Evolutionary conservation across 306 rosid genomes (phyloP).

Genomic region (Pterocarpus santalinus): DNA sequence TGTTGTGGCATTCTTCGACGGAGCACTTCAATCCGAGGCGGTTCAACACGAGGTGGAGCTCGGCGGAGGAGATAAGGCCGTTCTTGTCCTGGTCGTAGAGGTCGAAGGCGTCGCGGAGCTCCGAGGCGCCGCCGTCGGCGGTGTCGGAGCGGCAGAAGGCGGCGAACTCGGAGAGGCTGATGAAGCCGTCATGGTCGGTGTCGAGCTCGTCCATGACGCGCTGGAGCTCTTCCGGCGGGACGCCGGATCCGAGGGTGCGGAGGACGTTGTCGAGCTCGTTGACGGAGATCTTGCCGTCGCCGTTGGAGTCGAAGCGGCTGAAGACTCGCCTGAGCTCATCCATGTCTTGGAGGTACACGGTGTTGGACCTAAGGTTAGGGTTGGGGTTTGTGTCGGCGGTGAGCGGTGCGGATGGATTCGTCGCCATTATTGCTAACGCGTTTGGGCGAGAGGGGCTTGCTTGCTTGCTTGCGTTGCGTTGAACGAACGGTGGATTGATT

Average conservation of each 20-base stretch:
- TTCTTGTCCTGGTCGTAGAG: slow-evolving; percentile 88
- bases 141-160: slow-evolving; percentile 67
- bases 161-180: slow-evolving; percentile 76
- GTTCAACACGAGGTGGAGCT: slow-evolving; percentile 75
- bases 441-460: not conserved
- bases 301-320: slow-evolving; percentile 81
- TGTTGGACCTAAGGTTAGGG: not conserved
- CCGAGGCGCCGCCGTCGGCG: slow-evolving; percentile 59
- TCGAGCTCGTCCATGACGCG: slow-evolving; percentile 87
- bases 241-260: slow-evolving; percentile 64
- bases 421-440: slow-evolving; percentile 43
- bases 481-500: not conserved
- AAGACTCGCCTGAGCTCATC: slow-evolving; percentile 71
- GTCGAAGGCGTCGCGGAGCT: slow-evolving; percentile 81
- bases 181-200: slow-evolving; percentile 78
- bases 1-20: slow-evolving; percentile 67
- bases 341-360: slow-evolving; percentile 55
- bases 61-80: slow-evolving; percentile 79
- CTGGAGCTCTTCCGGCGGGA: slow-evolving; percentile 55
- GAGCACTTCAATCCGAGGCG: slow-evolving; percentile 74
- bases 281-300: slow-evolving; percentile 90
- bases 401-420: slow-evolving; percentile 9
- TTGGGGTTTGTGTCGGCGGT: not conserved
- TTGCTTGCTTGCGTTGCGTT: not conserved
- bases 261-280: slow-evolving; percentile 74